Percentiles rank a stretch among this genome's conserved stretches.
Evolutionary conservation across 257 asterid species (phyloP).

Genomic region (Ilex asprella): DNA sequence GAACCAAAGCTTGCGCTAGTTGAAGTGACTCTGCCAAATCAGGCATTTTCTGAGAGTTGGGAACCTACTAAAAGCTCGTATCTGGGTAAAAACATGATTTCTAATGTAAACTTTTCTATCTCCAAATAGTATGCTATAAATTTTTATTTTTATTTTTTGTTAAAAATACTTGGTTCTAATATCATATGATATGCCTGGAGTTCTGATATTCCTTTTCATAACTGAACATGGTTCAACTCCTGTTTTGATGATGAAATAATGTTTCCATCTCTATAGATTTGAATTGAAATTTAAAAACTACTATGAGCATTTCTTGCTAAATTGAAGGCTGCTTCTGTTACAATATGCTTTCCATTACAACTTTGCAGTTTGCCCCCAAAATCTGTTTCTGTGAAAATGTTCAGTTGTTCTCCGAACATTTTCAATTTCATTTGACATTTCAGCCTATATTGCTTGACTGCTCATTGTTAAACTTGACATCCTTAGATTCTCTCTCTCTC

Average conservation of each 20-base stretch:
- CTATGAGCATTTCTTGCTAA: too few species aligned
- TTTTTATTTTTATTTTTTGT: not conserved
- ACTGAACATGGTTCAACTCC: not conserved
- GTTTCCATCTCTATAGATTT: too few species aligned
- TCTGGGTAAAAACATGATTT: constrained; percentile 34
- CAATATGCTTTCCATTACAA: too few species aligned
- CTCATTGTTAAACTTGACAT: too few species aligned
- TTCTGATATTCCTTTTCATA: not conserved
- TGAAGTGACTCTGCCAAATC: constrained; percentile 47
- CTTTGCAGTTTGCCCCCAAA: too few species aligned
- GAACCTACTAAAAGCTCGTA: constrained; percentile 43
- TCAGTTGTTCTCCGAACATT: too few species aligned
- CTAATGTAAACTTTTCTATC: not conserved
- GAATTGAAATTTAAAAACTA: too few species aligned
- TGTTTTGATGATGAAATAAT: not conserved
- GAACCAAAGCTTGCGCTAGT: constrained; percentile 69
- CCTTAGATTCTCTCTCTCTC: too few species aligned
- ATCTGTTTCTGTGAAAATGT: too few species aligned
- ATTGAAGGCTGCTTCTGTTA: too few species aligned
- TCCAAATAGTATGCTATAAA: not conserved
- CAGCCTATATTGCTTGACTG: too few species aligned
- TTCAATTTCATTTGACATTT: too few species aligned
- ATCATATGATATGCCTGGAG: not conserved
- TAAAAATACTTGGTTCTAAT: not conserved
- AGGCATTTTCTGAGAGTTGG: constrained; percentile 52